These are phyloP conservation scores for Neocucurbitaria cava DNA, from an alignment of 2,329 filamentous ascomycete genomes.

Conservation along the genomic window DNA sequence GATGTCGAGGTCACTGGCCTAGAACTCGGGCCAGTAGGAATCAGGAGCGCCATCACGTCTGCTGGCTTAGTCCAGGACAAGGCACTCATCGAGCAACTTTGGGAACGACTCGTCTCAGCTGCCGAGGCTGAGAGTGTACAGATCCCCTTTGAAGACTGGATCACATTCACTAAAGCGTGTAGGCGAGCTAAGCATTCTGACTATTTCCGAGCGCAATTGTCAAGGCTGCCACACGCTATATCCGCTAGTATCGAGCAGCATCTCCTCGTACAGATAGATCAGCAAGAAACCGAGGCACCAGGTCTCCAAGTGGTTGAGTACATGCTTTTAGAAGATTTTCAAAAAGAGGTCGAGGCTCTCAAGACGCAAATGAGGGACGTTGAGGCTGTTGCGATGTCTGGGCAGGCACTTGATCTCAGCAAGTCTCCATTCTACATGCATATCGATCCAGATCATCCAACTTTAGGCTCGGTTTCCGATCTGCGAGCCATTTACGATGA, in stretches of 20 bases:
- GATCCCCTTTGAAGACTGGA: slow-evolving; percentile 41
- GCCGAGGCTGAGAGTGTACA: slow-evolving; percentile 29
- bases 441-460: slow-evolving; percentile 32
- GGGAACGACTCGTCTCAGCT: slow-evolving; percentile 31
- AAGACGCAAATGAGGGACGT: slow-evolving; percentile 36
- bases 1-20: slow-evolving; percentile 30
- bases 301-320: slow-evolving; percentile 3
- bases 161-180: slow-evolving; percentile 42
- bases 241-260: slow-evolving; percentile 14
- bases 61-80: slow-evolving; percentile 36
- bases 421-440: slow-evolving; percentile 47
- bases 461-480: slow-evolving; percentile 33
- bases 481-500: slow-evolving; percentile 54
- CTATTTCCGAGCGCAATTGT: slow-evolving; percentile 37
- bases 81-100: slow-evolving; percentile 37
- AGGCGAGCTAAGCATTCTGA: slow-evolving; percentile 22
- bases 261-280: slow-evolving; percentile 12
- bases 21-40: slow-evolving; percentile 27
- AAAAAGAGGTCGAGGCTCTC: slow-evolving; percentile 25
- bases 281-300: slow-evolving; percentile 1
- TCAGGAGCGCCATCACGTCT: slow-evolving; percentile 33
- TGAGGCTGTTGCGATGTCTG: slow-evolving; percentile 40
- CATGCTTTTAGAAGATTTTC: slow-evolving; percentile 25
- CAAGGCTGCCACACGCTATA: slow-evolving; percentile 33
- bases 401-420: slow-evolving; percentile 44